Conservation (phyloP, 768 basidiomycete species). For the Kwoniella dendrophila region DNA sequence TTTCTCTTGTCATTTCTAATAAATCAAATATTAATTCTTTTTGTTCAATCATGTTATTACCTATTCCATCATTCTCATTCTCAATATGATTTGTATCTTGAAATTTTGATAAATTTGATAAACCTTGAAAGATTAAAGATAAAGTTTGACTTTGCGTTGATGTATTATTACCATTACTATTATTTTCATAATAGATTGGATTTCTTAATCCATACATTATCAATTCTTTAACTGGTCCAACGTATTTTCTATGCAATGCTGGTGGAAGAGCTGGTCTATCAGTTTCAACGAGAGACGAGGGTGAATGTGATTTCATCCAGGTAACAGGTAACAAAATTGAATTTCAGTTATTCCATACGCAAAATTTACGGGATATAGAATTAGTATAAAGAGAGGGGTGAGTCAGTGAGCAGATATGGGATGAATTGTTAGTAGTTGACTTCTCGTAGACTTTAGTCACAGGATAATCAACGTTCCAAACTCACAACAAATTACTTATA, state of each 20-base stretch:
- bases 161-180: too few species aligned
- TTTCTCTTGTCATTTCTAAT: slow-evolving; percentile 46
- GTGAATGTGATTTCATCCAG: background rate
- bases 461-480: too few species aligned
- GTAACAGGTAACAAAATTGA: too few species aligned
- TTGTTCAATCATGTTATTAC: slow-evolving; percentile 34
- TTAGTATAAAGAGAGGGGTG: too few species aligned
- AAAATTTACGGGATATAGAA: too few species aligned
- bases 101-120: slow-evolving; percentile 47
- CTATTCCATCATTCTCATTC: too few species aligned
- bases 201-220: slow-evolving; percentile 40
- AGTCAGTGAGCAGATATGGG: background rate
- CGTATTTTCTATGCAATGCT: slow-evolving; percentile 46
- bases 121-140: slow-evolving; percentile 43
- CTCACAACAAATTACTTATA: slow-evolving; percentile 48
- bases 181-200: slow-evolving; percentile 26
- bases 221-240: slow-evolving; percentile 43
- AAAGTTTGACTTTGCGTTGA: too few species aligned
- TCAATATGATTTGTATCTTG: too few species aligned
- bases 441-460: background rate
- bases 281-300: too few species aligned
- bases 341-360: too few species aligned
- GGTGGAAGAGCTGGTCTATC: slow-evolving; percentile 43
- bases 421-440: background rate
- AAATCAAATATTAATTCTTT: slow-evolving; percentile 35